Evolutionary conservation across 116 monocot species (phyloP).

Genomic region (Zostera marina): DNA sequence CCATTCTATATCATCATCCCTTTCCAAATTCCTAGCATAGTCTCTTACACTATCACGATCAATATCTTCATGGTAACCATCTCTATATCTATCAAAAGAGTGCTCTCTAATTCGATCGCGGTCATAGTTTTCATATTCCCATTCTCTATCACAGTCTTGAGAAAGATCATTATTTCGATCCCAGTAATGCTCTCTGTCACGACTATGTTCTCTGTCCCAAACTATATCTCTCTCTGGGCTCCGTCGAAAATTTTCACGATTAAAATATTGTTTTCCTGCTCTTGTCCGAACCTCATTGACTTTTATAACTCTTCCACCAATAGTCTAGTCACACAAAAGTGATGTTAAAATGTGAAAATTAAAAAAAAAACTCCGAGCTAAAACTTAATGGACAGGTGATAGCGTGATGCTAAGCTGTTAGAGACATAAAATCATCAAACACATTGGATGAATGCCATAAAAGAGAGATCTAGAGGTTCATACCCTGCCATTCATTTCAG

Average conservation of each 20-base stretch:
- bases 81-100: conserved; percentile 26
- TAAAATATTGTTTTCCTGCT: conserved; percentile 40
- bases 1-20: conserved; percentile 29
- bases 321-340: conserved; percentile 19
- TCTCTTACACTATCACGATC: conserved; percentile 22
- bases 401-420: background rate
- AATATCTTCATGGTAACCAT: conserved; percentile 18
- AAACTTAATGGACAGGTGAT: too few relatives aligned
- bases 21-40: conserved; percentile 32
- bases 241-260: conserved; percentile 43
- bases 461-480: conserved; percentile 1
- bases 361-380: background rate
- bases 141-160: conserved; percentile 33
- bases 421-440: background rate
- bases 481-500: conserved; percentile 83
- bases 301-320: conserved; percentile 69
- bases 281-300: conserved; percentile 80
- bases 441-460: background rate
- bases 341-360: conserved; percentile 5
- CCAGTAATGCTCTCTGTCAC: conserved; percentile 31
- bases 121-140: conserved; percentile 37
- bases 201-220: conserved; percentile 33
- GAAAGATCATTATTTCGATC: conserved; percentile 37
- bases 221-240: conserved; percentile 35
- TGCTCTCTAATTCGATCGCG: conserved; percentile 35